phyloP scores from a whole-genome alignment of 768 basidiomycete species.

The Leccinellum albellum region DNA sequence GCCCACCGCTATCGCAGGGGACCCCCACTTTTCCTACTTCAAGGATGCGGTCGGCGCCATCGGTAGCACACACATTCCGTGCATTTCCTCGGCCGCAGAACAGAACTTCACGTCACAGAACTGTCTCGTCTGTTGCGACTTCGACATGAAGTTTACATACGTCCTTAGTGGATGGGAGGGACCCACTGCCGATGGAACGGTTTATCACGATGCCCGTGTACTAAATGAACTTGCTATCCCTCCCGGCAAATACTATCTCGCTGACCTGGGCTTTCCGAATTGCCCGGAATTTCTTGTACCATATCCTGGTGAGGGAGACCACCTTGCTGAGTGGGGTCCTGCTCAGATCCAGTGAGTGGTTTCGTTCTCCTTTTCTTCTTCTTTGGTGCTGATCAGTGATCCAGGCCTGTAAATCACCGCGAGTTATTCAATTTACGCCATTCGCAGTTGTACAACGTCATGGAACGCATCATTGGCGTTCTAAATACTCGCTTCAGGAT shows the following conservation, averaged over 20 bases:
- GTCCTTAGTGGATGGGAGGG: neutral
- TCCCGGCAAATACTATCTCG: neutral
- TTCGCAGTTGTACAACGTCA: neutral
- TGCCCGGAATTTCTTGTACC: neutral
- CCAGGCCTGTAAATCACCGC: neutral
- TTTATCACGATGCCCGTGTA: neutral
- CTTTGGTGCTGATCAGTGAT: neutral
- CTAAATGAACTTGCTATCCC: neutral
- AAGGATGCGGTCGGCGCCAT: neutral
- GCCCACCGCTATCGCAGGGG: neutral
- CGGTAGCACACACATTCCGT: neutral
- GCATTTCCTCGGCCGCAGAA: neutral
- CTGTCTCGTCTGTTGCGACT: neutral
- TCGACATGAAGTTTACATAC: neutral
- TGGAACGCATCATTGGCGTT: neutral
- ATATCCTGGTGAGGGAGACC: neutral
- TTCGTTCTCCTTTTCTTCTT: neutral
- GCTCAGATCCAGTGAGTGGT: neutral
- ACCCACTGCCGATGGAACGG: neutral
- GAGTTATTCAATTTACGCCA: neutral
- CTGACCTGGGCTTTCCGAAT: neutral
- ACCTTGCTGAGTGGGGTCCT: neutral
- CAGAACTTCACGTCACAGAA: neutral
- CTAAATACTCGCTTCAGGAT: neutral
- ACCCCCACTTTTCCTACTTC: neutral